Evolutionary conservation across 495 filamentous ascomycete species (phyloP).

Genomic region (Penicillium roqueforti): DNA sequence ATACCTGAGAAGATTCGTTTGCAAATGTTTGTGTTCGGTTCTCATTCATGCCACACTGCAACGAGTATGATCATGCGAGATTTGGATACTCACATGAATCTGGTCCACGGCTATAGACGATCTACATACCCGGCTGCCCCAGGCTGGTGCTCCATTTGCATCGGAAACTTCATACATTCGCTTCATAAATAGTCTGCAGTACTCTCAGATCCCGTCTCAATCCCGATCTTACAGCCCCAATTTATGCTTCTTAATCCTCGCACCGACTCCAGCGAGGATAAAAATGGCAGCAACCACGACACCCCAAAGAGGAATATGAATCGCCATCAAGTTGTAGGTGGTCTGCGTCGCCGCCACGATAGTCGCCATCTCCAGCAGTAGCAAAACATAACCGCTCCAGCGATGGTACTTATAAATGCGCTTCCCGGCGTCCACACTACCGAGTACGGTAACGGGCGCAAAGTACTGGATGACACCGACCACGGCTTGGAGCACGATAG

Average conservation of each 20-base stretch:
- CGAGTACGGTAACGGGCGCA: conserved; percentile 59
- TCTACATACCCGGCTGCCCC: too few relatives aligned
- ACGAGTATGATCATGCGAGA: too few relatives aligned
- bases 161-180: not conserved
- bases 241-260: conserved; percentile 80
- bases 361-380: conserved; percentile 67
- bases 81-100: too few relatives aligned
- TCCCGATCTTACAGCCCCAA: conserved; percentile 51
- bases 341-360: conserved; percentile 74
- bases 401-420: conserved; percentile 86
- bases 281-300: conserved; percentile 58
- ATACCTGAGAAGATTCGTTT: too few relatives aligned
- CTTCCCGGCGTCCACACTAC: conserved; percentile 75
- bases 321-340: conserved; percentile 53
- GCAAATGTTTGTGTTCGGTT: too few relatives aligned
- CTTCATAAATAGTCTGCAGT: not conserved
- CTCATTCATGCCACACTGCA: too few relatives aligned
- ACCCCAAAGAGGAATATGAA: conserved; percentile 71
- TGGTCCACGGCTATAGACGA: too few relatives aligned
- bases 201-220: not conserved
- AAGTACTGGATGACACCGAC: conserved; percentile 80
- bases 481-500: conserved; percentile 65
- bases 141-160: not conserved
- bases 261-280: conserved; percentile 62
- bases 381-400: conserved; percentile 66